These are phyloP conservation scores for Boletus sensibilis DNA, from an alignment of 768 basidiomycete species.

Conservation along the genomic window DNA sequence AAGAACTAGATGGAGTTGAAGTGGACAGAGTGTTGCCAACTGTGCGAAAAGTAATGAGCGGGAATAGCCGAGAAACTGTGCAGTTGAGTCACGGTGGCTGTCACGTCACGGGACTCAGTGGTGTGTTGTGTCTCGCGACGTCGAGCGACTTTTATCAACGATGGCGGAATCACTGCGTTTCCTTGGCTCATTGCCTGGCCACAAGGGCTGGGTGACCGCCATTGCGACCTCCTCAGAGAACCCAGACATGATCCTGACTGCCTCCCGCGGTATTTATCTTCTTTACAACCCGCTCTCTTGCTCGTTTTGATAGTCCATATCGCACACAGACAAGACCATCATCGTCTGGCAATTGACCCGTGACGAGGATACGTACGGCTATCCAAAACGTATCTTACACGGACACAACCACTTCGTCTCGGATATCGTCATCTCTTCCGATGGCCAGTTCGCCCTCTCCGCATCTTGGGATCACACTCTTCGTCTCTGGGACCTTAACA, in stretches of 20 bases:
- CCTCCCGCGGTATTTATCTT: slow-evolving; percentile 79
- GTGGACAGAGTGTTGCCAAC: too few species aligned
- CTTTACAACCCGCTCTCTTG: slow-evolving; percentile 3
- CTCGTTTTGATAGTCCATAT: slow-evolving; percentile 22
- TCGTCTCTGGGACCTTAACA: slow-evolving; percentile 99
- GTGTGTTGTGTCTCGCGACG: slow-evolving; percentile 26
- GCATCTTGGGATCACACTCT: slow-evolving; percentile 99
- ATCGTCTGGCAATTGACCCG: slow-evolving; percentile 99
- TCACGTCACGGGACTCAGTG: slow-evolving; percentile 41
- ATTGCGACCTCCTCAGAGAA: slow-evolving; percentile 98
- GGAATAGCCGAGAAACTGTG: slow-evolving; percentile 49
- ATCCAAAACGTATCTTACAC: slow-evolving; percentile 95
- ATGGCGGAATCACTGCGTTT: slow-evolving; percentile 89
- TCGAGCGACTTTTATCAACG: slow-evolving; percentile 27
- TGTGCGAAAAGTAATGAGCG: slow-evolving; percentile 1
- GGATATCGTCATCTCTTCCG: slow-evolving; percentile 97
- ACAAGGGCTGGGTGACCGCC: slow-evolving; percentile 98
- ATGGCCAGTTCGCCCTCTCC: slow-evolving; percentile 98
- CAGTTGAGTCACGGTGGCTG: slow-evolving; percentile 67
- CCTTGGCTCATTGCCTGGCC: slow-evolving; percentile 88
- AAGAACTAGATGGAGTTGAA: neutral
- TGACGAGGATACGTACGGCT: slow-evolving; percentile 87
- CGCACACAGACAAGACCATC: slow-evolving; percentile 98
- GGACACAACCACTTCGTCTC: slow-evolving; percentile 99
- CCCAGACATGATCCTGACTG: slow-evolving; percentile 98